Evolutionary conservation across 2,329 filamentous ascomycete species (phyloP).

Genomic region (Raffaelea deltoideospora): DNA sequence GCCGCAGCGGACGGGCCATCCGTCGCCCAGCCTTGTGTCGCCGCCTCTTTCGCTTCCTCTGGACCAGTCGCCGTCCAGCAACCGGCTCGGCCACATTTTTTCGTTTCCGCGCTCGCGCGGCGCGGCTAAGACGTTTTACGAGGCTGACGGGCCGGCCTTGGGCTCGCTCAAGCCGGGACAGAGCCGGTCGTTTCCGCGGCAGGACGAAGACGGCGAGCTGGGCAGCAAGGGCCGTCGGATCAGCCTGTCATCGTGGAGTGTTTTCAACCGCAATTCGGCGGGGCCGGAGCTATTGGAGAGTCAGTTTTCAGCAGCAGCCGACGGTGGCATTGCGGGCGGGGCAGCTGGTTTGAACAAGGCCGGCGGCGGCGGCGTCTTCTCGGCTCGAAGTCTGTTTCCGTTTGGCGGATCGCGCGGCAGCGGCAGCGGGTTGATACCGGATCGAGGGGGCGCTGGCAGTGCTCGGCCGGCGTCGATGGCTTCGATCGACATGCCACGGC

Average conservation of each 20-base stretch:
- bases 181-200: slow-evolving; percentile 61
- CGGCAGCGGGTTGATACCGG: slow-evolving; percentile 28
- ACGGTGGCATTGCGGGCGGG: slow-evolving; percentile 3
- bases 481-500: slow-evolving; percentile 56
- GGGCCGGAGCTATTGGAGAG: slow-evolving; percentile 27
- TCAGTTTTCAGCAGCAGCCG: slow-evolving; percentile 8
- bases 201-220: slow-evolving; percentile 39
- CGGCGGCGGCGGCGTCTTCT: slow-evolving; percentile 16
- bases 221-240: slow-evolving; percentile 36
- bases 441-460: slow-evolving; percentile 39
- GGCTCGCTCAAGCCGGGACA: slow-evolving; percentile 57
- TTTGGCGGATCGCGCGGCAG: slow-evolving; percentile 36
- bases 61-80: slow-evolving; percentile 16
- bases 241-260: slow-evolving; percentile 42
- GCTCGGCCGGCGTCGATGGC: slow-evolving; percentile 56
- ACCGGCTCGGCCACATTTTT: slow-evolving; percentile 34
- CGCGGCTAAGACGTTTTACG: slow-evolving; percentile 43
- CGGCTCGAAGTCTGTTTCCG: slow-evolving; percentile 27
- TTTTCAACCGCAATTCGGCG: slow-evolving; percentile 39
- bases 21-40: slow-evolving; percentile 22
- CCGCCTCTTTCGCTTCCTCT: too few species aligned
- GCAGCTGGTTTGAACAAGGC: slow-evolving; percentile 13
- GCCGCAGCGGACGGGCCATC: slow-evolving; percentile 19
- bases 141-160: slow-evolving; percentile 47
- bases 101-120: slow-evolving; percentile 45